Conservation (phyloP, 768 basidiomycete species). For the Lenzites betulinus region DNA sequence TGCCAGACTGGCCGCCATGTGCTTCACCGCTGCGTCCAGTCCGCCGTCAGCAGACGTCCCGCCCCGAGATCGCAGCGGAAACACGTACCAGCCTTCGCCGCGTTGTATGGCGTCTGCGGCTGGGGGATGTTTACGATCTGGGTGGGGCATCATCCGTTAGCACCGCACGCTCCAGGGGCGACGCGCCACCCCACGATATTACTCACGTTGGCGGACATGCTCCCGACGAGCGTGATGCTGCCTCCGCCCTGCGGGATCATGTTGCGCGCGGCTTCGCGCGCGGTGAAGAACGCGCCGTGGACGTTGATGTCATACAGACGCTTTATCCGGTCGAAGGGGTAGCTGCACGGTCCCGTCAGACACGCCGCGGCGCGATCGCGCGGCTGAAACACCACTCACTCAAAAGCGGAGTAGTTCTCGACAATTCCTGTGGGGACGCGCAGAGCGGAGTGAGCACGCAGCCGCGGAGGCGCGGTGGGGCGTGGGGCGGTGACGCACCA, state of each 20-base stretch:
- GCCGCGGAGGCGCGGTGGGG: not conserved
- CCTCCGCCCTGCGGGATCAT: slow-evolving; percentile 86
- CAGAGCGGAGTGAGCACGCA: not conserved
- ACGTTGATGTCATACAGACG: slow-evolving; percentile 91
- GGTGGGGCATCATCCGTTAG: slow-evolving; percentile 18
- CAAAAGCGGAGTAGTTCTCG: slow-evolving; percentile 86
- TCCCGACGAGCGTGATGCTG: slow-evolving; percentile 82
- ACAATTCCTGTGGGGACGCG: slow-evolving; percentile 60
- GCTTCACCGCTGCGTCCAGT: slow-evolving; percentile 70
- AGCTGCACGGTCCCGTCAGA: slow-evolving; percentile 44
- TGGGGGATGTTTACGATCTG: slow-evolving; percentile 91
- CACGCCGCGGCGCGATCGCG: not conserved
- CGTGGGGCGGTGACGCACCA: slow-evolving; percentile 47
- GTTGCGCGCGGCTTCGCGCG: slow-evolving; percentile 87
- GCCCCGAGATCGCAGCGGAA: slow-evolving; percentile 8
- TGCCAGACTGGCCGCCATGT: slow-evolving; percentile 90
- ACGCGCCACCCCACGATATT: not conserved
- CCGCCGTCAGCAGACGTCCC: slow-evolving; percentile 7
- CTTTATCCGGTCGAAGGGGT: slow-evolving; percentile 84
- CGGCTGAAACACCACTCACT: slow-evolving; percentile 47
- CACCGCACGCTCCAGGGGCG: slow-evolving; percentile 7
- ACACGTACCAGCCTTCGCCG: slow-evolving; percentile 81
- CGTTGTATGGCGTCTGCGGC: slow-evolving; percentile 94
- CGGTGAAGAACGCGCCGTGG: slow-evolving; percentile 94
- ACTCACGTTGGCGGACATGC: slow-evolving; percentile 88